These are phyloP conservation scores for Blastomyces silverae DNA, from an alignment of 2,329 filamentous ascomycete species.

Conservation along the genomic window DNA sequence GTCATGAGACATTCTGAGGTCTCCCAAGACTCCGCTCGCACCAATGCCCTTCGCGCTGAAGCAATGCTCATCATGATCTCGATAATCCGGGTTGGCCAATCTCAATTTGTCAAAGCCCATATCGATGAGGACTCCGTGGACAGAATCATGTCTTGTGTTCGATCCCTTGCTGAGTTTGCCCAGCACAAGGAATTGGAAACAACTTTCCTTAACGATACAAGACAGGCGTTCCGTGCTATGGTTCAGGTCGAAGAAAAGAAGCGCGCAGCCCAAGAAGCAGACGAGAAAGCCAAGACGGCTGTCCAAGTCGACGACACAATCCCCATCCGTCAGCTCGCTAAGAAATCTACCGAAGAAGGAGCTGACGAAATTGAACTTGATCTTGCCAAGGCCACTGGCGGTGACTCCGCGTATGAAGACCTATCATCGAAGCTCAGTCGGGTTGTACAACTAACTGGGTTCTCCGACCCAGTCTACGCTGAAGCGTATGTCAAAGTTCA, in stretches of 20 bases:
- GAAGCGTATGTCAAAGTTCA: slow-evolving; percentile 98
- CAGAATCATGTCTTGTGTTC: slow-evolving; percentile 94
- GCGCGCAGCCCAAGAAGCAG: slow-evolving; percentile 86
- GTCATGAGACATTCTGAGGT: slow-evolving; percentile 97
- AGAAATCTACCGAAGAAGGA: slow-evolving; percentile 78
- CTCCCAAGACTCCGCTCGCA: slow-evolving; percentile 74
- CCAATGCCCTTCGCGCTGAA: slow-evolving; percentile 88
- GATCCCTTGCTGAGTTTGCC: slow-evolving; percentile 82
- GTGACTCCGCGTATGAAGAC: slow-evolving; percentile 76
- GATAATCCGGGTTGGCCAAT: slow-evolving; percentile 94
- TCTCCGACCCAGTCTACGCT: slow-evolving; percentile 97
- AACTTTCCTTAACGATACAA: slow-evolving; percentile 89
- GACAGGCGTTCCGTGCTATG: slow-evolving; percentile 94
- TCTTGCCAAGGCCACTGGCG: slow-evolving; percentile 87
- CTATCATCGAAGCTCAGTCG: slow-evolving; percentile 89
- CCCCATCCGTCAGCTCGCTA: slow-evolving; percentile 82
- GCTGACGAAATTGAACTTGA: slow-evolving; percentile 82
- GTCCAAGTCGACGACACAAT: slow-evolving; percentile 95
- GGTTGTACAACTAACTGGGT: slow-evolving; percentile 94
- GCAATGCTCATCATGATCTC: slow-evolving; percentile 99
- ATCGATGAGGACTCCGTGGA: slow-evolving; percentile 99
- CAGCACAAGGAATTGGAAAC: slow-evolving; percentile 84
- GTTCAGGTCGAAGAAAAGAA: slow-evolving; percentile 97
- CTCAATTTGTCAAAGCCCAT: slow-evolving; percentile 94
- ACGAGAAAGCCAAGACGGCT: slow-evolving; percentile 86